Percentiles rank a stretch among this genome's conserved stretches.
phyloP scores from a whole-genome alignment of 768 basidiomycete genomes.

The Xerocomus brunneocitrinus region DNA sequence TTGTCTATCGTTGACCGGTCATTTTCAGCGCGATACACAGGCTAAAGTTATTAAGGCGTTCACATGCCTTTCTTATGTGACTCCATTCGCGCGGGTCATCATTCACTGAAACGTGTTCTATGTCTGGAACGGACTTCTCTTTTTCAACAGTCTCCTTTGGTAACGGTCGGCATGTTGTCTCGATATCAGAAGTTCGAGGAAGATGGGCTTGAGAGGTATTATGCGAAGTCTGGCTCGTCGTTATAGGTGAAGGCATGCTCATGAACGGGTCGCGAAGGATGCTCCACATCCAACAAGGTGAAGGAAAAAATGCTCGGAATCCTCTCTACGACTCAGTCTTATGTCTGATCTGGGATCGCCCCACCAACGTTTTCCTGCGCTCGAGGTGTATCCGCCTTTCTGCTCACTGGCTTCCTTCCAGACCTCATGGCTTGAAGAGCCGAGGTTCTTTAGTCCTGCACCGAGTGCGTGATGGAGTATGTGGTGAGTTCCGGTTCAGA shows the following conservation, averaged over 20 bases:
- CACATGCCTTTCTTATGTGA: slow-evolving; percentile 46
- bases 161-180: slow-evolving; percentile 1
- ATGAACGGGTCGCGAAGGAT: slow-evolving; percentile 1
- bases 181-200: not conserved
- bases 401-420: slow-evolving; percentile 1
- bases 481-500: slow-evolving; percentile 1
- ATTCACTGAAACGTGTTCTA: slow-evolving; percentile 39
- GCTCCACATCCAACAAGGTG: slow-evolving; percentile 3
- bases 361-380: not conserved
- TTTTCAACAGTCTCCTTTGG: not conserved
- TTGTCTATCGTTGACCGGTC: slow-evolving; percentile 12
- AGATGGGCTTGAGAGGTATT: not conserved
- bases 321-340: slow-evolving; percentile 12
- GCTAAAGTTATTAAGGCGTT: not conserved
- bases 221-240: not conserved
- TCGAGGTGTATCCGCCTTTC: too few relatives aligned
- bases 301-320: not conserved
- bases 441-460: not conserved
- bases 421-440: not conserved
- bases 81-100: slow-evolving; percentile 66
- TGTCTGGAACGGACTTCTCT: slow-evolving; percentile 21
- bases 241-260: slow-evolving; percentile 11
- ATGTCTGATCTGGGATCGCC: slow-evolving; percentile 9
- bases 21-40: not conserved
- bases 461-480: not conserved